Base-by-base conservation (phyloP, 306 rosid genomes). In the Cicer pinnatifidum region DNA sequence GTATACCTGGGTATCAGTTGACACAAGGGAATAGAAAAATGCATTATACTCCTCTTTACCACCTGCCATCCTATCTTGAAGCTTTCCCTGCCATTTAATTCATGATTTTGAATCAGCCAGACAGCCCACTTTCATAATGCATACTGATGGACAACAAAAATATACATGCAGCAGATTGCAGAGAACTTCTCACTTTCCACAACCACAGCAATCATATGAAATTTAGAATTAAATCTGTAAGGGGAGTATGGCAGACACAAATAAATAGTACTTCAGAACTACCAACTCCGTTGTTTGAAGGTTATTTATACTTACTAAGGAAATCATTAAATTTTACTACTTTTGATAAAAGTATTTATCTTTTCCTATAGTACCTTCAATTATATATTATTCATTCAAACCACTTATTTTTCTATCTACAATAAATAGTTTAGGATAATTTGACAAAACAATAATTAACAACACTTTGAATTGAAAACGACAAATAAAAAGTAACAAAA, bases 21-120 rank as follows among this genome's bases (percentile, higher is more conserved):
- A 94, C 69, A 94, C 98, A 17, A 94, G 97, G 71, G 98, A 94
- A 86, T 94, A 94, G 80, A 94, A 94, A 75, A 94, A 94, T 13
- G 98, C 98, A 85, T 94, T 94, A 60, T 91, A 91, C 78, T 93
- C 98, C 82, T 93, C 98, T 86, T 93, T 93, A 45, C 97, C 98
- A 67, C 98, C 98, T 16, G 97, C 94, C 98, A 94, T 89, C 87
- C 98, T 84, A 77, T 94, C 98, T 79, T 89, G 92, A 73, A 82
- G 89, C 85, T 87, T 94, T 73, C 98, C 98, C 98, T 94, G 90
- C 78, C 57, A 78, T 77, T 72, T 80, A 77, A 73, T 67, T 60
- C 71, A 69, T 70, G 59, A 54, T 58, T 60, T 62, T 71, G 67
- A 77, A 71, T 46, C 51, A 51, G 40, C 75, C 76, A 63, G 76